Evolutionary conservation across 495 filamentous ascomycete genomes (phyloP).

Genomic region (Podospora sp.): DNA sequence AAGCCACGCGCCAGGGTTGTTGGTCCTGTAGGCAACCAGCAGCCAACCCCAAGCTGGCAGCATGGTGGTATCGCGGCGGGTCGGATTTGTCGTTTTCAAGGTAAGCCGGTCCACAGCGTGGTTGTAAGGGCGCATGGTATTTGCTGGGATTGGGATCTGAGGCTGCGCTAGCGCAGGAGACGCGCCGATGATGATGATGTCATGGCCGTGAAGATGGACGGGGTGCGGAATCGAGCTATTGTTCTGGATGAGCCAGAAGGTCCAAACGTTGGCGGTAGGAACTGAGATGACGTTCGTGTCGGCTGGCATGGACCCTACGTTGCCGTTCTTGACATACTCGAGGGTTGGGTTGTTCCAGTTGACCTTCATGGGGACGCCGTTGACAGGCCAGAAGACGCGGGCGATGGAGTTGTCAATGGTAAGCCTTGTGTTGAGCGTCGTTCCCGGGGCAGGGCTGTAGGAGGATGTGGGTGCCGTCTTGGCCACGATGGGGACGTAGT

Average conservation of each 20-base stretch:
- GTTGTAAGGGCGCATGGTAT: constrained; percentile 35
- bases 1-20: constrained; percentile 56
- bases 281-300: constrained; percentile 27
- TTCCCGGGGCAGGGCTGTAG: constrained; percentile 17
- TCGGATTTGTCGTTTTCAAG: constrained; percentile 48
- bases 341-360: constrained; percentile 40
- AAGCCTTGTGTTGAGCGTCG: constrained; percentile 32
- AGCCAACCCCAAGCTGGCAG: constrained; percentile 52
- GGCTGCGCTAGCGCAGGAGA: constrained; percentile 36
- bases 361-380: constrained; percentile 38
- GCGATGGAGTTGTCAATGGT: constrained; percentile 26
- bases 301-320: constrained; percentile 29
- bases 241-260: constrained; percentile 47
- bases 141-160: constrained; percentile 18
- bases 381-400: constrained; percentile 42
- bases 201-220: constrained; percentile 56
- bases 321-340: constrained; percentile 34
- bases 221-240: constrained; percentile 51
- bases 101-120: constrained; percentile 26
- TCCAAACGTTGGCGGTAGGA: constrained; percentile 33
- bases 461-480: constrained; percentile 26
- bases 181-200: constrained; percentile 55
- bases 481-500: constrained; percentile 27
- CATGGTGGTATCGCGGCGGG: constrained; percentile 63
- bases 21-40: constrained; percentile 54